These are phyloP conservation scores for Phaffia rhodozyma DNA, from an alignment of 1,284 basidiomycete species.

Conservation along the genomic window DNA sequence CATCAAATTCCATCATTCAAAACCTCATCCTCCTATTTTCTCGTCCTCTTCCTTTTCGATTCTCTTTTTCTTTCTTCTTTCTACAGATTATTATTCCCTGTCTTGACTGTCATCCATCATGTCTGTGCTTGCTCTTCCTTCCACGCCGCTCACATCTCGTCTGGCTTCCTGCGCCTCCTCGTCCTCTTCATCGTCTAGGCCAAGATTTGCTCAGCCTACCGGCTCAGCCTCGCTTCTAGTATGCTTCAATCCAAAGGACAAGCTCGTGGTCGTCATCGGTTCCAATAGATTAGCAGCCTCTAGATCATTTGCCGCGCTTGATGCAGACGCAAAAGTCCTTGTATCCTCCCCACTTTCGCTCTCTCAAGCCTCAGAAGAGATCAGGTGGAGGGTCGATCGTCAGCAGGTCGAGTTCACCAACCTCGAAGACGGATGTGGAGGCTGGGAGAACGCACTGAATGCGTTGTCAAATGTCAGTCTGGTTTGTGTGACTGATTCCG, in stretches of 20 bases:
- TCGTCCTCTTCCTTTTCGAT: background rate
- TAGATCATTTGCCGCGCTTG: conserved; percentile 66
- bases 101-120: background rate
- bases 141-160: background rate
- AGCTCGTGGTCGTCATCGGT: conserved; percentile 51
- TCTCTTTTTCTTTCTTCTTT: background rate
- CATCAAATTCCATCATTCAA: too few relatives aligned
- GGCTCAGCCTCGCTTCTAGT: too few relatives aligned
- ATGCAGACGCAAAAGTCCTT: conserved; percentile 63
- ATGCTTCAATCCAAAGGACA: background rate
- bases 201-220: too few relatives aligned
- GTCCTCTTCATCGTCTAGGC: background rate
- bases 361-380: conserved; percentile 51
- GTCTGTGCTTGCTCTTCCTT: background rate
- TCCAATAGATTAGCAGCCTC: conserved; percentile 63
- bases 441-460: conserved; percentile 38
- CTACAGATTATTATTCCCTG: background rate
- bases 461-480: conserved; percentile 39
- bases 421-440: conserved; percentile 1
- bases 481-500: conserved; percentile 63
- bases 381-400: conserved; percentile 49
- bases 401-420: conserved; percentile 40
- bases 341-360: conserved; percentile 41
- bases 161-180: background rate
- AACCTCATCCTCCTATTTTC: background rate